Percentiles rank a stretch among this genome's conserved stretches.
Evolutionary conservation across 139 green algal genomes (phyloP).

Genomic region (Micractinium conductrix): DNA sequence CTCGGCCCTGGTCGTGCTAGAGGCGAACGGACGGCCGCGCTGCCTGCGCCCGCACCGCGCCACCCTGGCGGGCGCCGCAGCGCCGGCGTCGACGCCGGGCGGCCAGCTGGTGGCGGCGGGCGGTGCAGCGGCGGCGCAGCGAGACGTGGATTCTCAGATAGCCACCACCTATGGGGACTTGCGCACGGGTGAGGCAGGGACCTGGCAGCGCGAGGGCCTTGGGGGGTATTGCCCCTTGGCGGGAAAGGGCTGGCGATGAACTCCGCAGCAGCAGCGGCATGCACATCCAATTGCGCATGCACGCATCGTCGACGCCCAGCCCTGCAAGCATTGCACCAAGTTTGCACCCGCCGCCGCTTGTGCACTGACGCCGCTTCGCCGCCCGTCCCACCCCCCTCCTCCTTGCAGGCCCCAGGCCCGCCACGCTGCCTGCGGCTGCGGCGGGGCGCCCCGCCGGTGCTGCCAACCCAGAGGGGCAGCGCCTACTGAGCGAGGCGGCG

Average conservation of each 20-base stretch:
- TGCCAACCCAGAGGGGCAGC: constrained; percentile 35
- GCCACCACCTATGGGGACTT: constrained; percentile 35
- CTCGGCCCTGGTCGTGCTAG: constrained; percentile 33
- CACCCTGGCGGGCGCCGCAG: neutral
- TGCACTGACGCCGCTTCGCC: no score
- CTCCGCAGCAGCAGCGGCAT: no score
- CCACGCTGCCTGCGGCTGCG: neutral
- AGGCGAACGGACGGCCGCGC: neutral
- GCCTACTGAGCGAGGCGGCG: constrained; percentile 33
- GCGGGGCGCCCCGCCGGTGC: neutral
- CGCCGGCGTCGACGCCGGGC: neutral
- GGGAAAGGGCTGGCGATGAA: no score
- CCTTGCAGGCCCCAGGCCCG: constrained; percentile 3
- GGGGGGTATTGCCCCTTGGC: no score
- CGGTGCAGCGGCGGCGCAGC: neutral
- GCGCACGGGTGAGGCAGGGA: neutral
- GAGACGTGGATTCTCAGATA: constrained; percentile 25
- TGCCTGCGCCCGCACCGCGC: constrained; percentile 22
- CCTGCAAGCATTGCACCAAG: no score
- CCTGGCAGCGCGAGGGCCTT: no score
- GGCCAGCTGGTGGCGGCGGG: neutral
- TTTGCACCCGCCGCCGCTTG: no score
- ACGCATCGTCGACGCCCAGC: no score
- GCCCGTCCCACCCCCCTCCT: neutral
- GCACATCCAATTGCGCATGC: no score